A percentile compares a stretch with the other conserved stretches of the same genome.
phyloP scores from a whole-genome alignment of 495 filamentous ascomycete species.

The Tuber umbilicatum region DNA sequence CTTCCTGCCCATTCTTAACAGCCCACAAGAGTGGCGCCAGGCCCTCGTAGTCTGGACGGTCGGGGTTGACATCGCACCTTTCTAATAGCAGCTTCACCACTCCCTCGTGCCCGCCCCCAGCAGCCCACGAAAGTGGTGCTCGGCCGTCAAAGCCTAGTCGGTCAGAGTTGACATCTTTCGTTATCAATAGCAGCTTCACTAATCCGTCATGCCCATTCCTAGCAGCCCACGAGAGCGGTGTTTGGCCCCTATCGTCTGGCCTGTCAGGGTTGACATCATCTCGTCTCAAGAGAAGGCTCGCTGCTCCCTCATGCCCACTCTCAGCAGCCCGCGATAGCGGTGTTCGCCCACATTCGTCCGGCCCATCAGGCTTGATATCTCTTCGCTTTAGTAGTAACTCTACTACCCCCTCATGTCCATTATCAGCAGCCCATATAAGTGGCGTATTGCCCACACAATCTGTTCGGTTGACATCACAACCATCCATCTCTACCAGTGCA shows the following conservation, averaged over 20 bases:
- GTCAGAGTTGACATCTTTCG: not conserved
- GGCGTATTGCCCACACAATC: not conserved
- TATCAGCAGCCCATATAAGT: not conserved
- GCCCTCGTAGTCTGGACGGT: not conserved
- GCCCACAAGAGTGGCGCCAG: not conserved
- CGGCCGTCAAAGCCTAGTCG: not conserved
- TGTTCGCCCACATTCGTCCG: not conserved
- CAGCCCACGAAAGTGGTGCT: not conserved
- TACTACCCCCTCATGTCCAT: not conserved
- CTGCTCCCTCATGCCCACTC: not conserved
- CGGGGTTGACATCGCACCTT: not conserved
- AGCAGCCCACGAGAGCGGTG: not conserved
- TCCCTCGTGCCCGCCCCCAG: not conserved
- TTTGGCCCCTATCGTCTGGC: not conserved
- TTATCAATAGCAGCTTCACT: not conserved
- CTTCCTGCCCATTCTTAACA: not conserved
- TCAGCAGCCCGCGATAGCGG: not conserved
- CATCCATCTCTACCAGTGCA: not conserved
- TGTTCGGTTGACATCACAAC: not conserved
- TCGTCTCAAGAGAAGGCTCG: not conserved
- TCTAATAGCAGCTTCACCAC: not conserved
- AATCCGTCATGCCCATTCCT: not conserved
- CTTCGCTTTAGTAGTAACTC: not conserved
- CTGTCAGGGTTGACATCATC: not conserved
- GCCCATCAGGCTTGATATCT: not conserved